These are phyloP conservation scores for Chalara sp. DNA, from an alignment of 2,329 filamentous ascomycete species.

Conservation along the genomic window DNA sequence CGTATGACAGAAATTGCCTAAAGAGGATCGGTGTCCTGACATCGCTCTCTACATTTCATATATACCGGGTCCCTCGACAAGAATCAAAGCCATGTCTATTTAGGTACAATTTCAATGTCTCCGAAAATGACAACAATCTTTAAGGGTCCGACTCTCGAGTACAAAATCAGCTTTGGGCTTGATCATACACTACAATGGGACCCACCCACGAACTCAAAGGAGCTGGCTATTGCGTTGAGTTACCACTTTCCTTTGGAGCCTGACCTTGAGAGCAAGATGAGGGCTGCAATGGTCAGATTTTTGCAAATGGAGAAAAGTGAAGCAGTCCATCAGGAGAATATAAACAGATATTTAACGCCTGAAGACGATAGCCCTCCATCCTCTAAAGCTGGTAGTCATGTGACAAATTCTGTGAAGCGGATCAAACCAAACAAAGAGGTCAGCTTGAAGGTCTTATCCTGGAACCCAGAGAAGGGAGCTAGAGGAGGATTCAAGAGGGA, in stretches of 20 bases:
- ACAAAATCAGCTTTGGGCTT: slow-evolving; percentile 9
- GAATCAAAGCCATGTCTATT: too few species aligned
- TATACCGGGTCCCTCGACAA: too few species aligned
- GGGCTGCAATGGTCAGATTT: slow-evolving; percentile 11
- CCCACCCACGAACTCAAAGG: slow-evolving; percentile 10
- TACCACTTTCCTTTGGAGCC: slow-evolving; percentile 13
- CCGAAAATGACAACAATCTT: too few species aligned
- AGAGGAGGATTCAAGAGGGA: slow-evolving; percentile 6
- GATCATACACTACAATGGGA: slow-evolving; percentile 13
- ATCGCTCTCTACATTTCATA: too few species aligned
- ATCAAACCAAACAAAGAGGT: too few species aligned
- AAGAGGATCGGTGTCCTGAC: too few species aligned
- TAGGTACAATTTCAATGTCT: too few species aligned
- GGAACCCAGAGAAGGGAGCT: slow-evolving; percentile 8
- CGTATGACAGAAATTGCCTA: too few species aligned
- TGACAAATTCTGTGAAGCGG: too few species aligned
- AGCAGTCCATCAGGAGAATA: neutral
- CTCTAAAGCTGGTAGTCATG: too few species aligned
- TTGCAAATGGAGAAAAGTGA: slow-evolving; percentile 2
- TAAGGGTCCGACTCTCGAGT: slow-evolving; percentile 1
- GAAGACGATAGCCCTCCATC: too few species aligned
- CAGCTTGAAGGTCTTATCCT: neutral
- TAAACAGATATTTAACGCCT: too few species aligned
- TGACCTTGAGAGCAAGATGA: slow-evolving; percentile 13
- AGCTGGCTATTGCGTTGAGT: slow-evolving; percentile 14